These are phyloP conservation scores for Beauveria medogensis DNA, from an alignment of 2,329 filamentous ascomycete species.

Conservation along the genomic window DNA sequence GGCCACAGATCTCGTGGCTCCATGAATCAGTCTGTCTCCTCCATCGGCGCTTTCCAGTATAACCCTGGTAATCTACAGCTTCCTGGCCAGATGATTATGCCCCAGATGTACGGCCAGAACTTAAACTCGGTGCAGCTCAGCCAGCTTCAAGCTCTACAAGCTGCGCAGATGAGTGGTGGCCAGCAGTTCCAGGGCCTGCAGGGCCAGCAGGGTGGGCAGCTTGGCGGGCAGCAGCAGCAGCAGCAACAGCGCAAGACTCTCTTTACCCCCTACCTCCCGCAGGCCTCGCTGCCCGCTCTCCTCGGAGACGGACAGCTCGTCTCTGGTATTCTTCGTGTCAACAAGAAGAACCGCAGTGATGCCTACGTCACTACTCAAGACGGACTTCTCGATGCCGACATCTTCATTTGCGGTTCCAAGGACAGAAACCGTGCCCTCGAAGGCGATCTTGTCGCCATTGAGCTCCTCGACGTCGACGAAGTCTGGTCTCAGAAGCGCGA, in stretches of 20 bases:
- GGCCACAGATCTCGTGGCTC: slow-evolving; percentile 82
- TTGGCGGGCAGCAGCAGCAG: slow-evolving; percentile 58
- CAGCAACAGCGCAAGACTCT: slow-evolving; percentile 96
- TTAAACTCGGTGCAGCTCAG: slow-evolving; percentile 81
- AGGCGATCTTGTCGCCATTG: slow-evolving; percentile 89
- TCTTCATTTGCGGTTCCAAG: slow-evolving; percentile 99
- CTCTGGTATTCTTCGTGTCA: slow-evolving; percentile 91
- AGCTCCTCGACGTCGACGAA: slow-evolving; percentile 94
- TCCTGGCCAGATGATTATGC: slow-evolving; percentile 78
- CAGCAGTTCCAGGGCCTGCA: slow-evolving; percentile 63
- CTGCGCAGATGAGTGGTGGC: slow-evolving; percentile 71
- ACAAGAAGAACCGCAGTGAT: slow-evolving; percentile 99
- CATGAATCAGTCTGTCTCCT: slow-evolving; percentile 76
- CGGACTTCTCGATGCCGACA: slow-evolving; percentile 82
- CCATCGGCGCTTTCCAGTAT: slow-evolving; percentile 83
- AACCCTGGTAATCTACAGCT: slow-evolving; percentile 72
- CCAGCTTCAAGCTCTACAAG: slow-evolving; percentile 87
- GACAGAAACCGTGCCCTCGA: slow-evolving; percentile 95
- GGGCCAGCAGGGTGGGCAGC: slow-evolving; percentile 61
- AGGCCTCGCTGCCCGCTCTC: slow-evolving; percentile 85
- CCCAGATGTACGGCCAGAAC: slow-evolving; percentile 80
- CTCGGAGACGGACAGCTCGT: slow-evolving; percentile 89
- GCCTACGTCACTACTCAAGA: slow-evolving; percentile 94
- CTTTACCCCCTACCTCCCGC: slow-evolving; percentile 94
- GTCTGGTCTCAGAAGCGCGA: slow-evolving; percentile 98